phyloP scores from a whole-genome alignment of 2,329 filamentous ascomycete species.

The Thelonectria blattea region DNA sequence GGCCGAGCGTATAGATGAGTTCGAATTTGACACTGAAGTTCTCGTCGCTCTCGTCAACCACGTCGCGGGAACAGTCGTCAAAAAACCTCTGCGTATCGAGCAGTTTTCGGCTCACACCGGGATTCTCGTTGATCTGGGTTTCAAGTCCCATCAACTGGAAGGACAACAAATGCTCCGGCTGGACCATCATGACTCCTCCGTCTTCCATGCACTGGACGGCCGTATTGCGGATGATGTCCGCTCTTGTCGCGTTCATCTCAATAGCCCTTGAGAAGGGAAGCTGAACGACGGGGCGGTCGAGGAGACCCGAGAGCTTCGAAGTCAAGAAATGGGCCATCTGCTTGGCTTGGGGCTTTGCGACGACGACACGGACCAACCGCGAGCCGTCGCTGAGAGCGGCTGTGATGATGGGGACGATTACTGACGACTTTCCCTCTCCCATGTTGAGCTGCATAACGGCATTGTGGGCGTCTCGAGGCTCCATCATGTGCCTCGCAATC shows the following conservation, averaged over 20 bases:
- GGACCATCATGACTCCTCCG: conserved; percentile 63
- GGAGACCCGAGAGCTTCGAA: conserved; percentile 56
- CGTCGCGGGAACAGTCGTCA: conserved; percentile 53
- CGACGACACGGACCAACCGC: conserved; percentile 62
- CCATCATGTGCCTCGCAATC: conserved; percentile 64
- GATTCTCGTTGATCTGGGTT: conserved; percentile 41
- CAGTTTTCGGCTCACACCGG: conserved; percentile 41
- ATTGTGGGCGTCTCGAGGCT: conserved; percentile 48
- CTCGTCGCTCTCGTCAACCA: conserved; percentile 71
- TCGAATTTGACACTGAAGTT: conserved; percentile 66
- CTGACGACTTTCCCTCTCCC: conserved; percentile 73
- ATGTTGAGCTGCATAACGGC: conserved; percentile 71
- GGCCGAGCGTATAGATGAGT: conserved; percentile 67
- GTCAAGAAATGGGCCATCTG: conserved; percentile 57
- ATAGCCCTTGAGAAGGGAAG: conserved; percentile 65
- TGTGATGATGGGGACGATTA: conserved; percentile 71
- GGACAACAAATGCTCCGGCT: conserved; percentile 69
- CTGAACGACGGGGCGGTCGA: conserved; percentile 59
- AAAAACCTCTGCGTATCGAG: conserved; percentile 53
- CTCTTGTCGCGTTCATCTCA: conserved; percentile 39
- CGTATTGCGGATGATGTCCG: conserved; percentile 44
- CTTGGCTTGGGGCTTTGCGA: conserved; percentile 65
- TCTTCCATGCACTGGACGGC: conserved; percentile 52
- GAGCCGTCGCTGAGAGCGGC: conserved; percentile 56
- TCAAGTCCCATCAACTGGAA: conserved; percentile 68